Evolutionary conservation across 176 grass and related monocot genomes (phyloP).

Genomic region (Phyllostachys edulis): DNA sequence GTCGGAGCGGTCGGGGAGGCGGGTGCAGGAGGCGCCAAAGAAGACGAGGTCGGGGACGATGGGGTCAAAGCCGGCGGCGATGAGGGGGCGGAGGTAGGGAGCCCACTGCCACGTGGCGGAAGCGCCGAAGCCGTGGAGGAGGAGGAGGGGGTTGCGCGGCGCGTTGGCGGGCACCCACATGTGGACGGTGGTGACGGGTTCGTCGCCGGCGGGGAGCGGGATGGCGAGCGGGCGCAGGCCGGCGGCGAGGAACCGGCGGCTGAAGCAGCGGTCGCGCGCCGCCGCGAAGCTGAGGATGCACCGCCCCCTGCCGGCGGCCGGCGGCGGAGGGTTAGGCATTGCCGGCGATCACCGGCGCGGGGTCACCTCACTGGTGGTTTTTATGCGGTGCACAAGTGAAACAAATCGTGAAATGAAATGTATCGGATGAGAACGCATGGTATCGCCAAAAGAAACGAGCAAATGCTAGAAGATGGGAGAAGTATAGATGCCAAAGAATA

Average conservation of each 20-base stretch:
- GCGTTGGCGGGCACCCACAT: slow-evolving; percentile 63
- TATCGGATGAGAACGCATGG: neutral
- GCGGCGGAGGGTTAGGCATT: slow-evolving; percentile 47
- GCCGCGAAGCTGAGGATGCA: slow-evolving; percentile 73
- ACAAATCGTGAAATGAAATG: neutral
- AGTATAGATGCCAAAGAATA: too few species aligned
- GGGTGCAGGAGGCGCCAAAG: slow-evolving; percentile 65
- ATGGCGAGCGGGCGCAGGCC: slow-evolving; percentile 59
- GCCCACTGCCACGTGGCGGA: slow-evolving; percentile 92
- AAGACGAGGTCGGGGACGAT: slow-evolving; percentile 96
- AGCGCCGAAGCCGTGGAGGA: slow-evolving; percentile 95
- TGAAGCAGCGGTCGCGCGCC: slow-evolving; percentile 67
- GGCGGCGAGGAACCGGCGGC: slow-evolving; percentile 54
- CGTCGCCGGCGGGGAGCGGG: slow-evolving; percentile 23
- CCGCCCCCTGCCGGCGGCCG: slow-evolving; percentile 25
- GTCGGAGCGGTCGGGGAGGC: slow-evolving; percentile 68
- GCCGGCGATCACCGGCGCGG: slow-evolving; percentile 7
- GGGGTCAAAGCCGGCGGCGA: slow-evolving; percentile 77
- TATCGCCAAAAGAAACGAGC: too few species aligned
- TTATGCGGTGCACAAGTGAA: neutral
- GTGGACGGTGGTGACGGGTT: slow-evolving; percentile 62
- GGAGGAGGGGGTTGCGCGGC: slow-evolving; percentile 53
- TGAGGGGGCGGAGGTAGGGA: slow-evolving; percentile 64
- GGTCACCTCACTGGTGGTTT: too few species aligned
- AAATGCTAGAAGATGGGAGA: too few species aligned